phyloP scores from a whole-genome alignment of 345 rosid species.

The Hypericum perforatum region DNA sequence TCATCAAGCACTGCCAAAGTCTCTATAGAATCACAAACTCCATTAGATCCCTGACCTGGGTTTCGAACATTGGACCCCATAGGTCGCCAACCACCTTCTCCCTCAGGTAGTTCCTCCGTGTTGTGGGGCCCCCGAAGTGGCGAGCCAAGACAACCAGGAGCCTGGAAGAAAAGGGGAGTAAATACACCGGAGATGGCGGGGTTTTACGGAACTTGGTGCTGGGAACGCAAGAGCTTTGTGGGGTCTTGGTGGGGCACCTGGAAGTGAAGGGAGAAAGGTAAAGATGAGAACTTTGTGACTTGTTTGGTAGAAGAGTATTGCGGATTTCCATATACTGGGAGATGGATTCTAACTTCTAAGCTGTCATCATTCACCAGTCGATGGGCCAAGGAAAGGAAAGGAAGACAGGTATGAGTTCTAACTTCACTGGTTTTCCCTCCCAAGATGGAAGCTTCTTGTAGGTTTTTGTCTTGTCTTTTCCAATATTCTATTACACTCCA shows the following conservation, averaged over 20 bases:
- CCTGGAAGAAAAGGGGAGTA: slow-evolving; percentile 10
- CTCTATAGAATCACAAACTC: slow-evolving; percentile 2
- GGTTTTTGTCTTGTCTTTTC: too few relatives aligned
- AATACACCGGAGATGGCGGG: slow-evolving; percentile 15
- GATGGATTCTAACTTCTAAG: slow-evolving; percentile 13
- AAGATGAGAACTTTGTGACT: slow-evolving; percentile 10
- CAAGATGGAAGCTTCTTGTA: too few relatives aligned
- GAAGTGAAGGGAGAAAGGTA: slow-evolving; percentile 24
- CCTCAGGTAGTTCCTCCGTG: slow-evolving; percentile 63
- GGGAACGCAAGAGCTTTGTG: slow-evolving; percentile 13
- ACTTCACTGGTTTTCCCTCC: too few relatives aligned
- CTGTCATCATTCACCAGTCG: slow-evolving; percentile 5
- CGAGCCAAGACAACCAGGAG: slow-evolving; percentile 39
- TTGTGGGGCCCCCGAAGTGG: slow-evolving; percentile 36
- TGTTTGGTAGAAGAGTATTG: slow-evolving; percentile 19
- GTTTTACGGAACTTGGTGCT: slow-evolving; percentile 16
- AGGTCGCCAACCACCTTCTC: slow-evolving; percentile 43
- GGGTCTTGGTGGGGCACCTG: slow-evolving; percentile 17
- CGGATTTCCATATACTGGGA: slow-evolving; percentile 34
- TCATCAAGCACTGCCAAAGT: slow-evolving; percentile 10
- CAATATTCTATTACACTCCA: too few relatives aligned
- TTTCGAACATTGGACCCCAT: slow-evolving; percentile 19
- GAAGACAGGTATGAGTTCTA: background rate
- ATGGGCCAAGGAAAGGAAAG: slow-evolving; percentile 2
- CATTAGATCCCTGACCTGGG: slow-evolving; percentile 12